These are phyloP conservation scores for Herpetomonas samuelpessoai DNA, from an alignment of 208 protist species.

Conservation along the genomic window DNA sequence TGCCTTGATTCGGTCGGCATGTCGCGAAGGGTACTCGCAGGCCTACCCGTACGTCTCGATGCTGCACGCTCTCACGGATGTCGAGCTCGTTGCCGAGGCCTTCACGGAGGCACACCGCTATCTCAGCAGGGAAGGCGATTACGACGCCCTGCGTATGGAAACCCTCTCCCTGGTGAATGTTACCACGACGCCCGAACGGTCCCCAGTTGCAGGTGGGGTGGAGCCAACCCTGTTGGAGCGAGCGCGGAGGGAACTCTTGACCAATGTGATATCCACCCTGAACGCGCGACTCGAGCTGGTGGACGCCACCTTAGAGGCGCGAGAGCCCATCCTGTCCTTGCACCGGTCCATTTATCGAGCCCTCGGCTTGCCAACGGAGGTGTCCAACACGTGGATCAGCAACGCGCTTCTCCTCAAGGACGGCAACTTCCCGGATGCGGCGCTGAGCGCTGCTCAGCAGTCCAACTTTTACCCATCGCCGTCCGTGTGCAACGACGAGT, in stretches of 20 bases:
- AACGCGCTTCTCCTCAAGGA: constrained; percentile 82
- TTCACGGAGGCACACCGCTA: constrained; percentile 6
- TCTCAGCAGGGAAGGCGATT: background rate
- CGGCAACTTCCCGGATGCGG: constrained; percentile 69
- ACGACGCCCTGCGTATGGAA: background rate
- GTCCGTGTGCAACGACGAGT: constrained; percentile 11
- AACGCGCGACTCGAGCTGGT: constrained; percentile 32
- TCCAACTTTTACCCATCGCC: constrained; percentile 20
- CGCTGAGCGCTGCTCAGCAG: constrained; percentile 68
- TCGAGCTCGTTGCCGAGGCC: constrained; percentile 58
- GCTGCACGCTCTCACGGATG: constrained; percentile 78
- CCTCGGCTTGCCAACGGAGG: constrained; percentile 45
- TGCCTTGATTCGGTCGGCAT: constrained; percentile 46
- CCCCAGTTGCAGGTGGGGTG: background rate
- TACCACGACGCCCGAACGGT: background rate
- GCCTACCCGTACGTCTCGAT: constrained; percentile 61
- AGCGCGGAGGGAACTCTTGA: background rate
- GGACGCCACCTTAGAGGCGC: constrained; percentile 58
- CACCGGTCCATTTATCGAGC: constrained; percentile 78
- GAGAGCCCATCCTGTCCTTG: constrained; percentile 79
- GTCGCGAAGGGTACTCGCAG: constrained; percentile 67
- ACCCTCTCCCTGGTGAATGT: background rate
- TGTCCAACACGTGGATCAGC: constrained; percentile 74
- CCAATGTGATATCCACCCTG: constrained; percentile 26
- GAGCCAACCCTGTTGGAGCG: too few relatives aligned